Conservation (phyloP, 225 moss, liverwort and hornwort species). For the Physcomitrium patens region DNA sequence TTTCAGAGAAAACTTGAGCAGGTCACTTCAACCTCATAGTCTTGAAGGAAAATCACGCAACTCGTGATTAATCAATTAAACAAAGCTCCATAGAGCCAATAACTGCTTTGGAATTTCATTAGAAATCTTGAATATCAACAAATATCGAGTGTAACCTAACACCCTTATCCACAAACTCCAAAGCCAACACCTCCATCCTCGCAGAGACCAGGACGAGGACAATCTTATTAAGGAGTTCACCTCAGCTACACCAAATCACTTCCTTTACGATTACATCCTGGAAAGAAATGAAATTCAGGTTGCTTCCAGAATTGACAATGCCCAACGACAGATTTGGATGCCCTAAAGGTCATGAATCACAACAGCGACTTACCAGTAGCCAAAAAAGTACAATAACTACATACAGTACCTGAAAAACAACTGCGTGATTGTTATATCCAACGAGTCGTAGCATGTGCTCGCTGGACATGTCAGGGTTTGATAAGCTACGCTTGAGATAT, state of each 20-base stretch:
- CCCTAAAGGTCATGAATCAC: constrained; percentile 34
- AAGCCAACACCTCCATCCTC: constrained; percentile 28
- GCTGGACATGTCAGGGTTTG: constrained; percentile 34
- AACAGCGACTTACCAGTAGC: constrained; percentile 29
- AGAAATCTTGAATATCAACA: constrained; percentile 41
- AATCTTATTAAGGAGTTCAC: constrained; percentile 25
- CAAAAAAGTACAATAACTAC: constrained; percentile 31
- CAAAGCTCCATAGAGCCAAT: constrained; percentile 10
- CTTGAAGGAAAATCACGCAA: background rate
- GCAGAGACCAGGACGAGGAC: constrained; percentile 20
- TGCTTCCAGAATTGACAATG: constrained; percentile 18
- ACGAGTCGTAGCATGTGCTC: constrained; percentile 31
- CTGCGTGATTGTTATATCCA: constrained; percentile 28
- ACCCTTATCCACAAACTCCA: constrained; percentile 37
- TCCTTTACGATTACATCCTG: constrained; percentile 21
- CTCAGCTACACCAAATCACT: constrained; percentile 37
- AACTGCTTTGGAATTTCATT: constrained; percentile 30
- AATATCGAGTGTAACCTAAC: constrained; percentile 36
- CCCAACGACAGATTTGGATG: constrained; percentile 21
- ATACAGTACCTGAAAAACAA: constrained; percentile 34
- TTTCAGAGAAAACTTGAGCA: background rate
- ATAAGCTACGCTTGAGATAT: constrained; percentile 32
- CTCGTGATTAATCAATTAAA: background rate
- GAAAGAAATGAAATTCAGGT: constrained; percentile 12
- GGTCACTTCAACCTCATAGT: background rate